Conservation (phyloP, 1,284 basidiomycete species). For the Tilletia horrida region DNA sequence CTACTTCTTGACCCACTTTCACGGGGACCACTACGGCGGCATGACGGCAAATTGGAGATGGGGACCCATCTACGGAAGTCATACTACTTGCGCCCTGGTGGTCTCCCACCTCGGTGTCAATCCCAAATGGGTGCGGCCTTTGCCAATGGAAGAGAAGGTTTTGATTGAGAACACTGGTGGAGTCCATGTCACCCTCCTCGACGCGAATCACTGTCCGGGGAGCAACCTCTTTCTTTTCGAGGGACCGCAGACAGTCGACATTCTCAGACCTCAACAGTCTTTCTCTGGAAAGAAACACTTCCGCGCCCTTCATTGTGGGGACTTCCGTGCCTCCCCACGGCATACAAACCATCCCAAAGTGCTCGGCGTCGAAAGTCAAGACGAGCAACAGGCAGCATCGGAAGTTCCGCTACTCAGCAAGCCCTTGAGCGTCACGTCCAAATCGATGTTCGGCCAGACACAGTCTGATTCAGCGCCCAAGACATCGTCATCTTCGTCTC, state of each 20-base stretch:
- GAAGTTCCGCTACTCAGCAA: no score
- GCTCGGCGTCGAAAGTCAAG: background rate
- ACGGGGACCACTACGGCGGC: slow-evolving; percentile 58
- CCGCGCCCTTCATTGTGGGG: slow-evolving; percentile 92
- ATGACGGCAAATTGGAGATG: slow-evolving; percentile 70
- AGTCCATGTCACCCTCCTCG: slow-evolving; percentile 85
- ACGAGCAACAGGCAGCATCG: background rate
- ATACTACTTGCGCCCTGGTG: slow-evolving; percentile 79
- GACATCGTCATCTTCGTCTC: background rate
- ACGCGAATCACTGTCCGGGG: slow-evolving; percentile 92
- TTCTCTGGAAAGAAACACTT: slow-evolving; percentile 60
- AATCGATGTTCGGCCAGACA: background rate
- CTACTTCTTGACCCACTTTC: slow-evolving; percentile 69
- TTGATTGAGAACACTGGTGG: slow-evolving; percentile 77
- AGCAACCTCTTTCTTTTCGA: slow-evolving; percentile 91
- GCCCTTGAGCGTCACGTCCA: no score
- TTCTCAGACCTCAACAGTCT: slow-evolving; percentile 50
- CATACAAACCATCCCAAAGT: slow-evolving; percentile 38
- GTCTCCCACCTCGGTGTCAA: slow-evolving; percentile 83
- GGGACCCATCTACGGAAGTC: slow-evolving; percentile 91
- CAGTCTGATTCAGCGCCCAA: background rate
- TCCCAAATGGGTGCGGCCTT: slow-evolving; percentile 75
- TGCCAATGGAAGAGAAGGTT: slow-evolving; percentile 74
- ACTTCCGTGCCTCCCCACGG: slow-evolving; percentile 58
- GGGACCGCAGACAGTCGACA: slow-evolving; percentile 79